Conservation (phyloP, 129 eudicot species). For the Centaurea solstitialis region DNA sequence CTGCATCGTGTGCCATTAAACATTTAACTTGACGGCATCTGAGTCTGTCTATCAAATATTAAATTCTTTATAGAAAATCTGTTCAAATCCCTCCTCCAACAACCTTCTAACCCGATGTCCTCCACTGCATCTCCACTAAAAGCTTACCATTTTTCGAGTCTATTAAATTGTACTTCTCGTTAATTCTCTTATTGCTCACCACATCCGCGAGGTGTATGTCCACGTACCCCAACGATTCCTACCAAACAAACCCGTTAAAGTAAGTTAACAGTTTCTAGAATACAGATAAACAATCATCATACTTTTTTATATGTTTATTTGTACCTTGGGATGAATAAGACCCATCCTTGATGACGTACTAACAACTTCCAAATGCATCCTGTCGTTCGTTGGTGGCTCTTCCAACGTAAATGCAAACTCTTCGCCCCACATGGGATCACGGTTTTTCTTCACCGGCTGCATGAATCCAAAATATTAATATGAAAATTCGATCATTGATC, state of each 20-base stretch:
- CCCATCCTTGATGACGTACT: slow-evolving; percentile 82
- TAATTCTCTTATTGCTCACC: slow-evolving; percentile 77
- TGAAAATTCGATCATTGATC: neutral
- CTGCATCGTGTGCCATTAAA: neutral
- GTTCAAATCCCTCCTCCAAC: neutral
- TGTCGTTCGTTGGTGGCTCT: slow-evolving; percentile 78
- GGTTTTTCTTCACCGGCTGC: slow-evolving; percentile 71
- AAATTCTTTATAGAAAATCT: slow-evolving; percentile 6
- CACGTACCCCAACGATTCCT: slow-evolving; percentile 89
- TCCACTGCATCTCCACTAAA: slow-evolving; percentile 95
- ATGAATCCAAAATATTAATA: neutral
- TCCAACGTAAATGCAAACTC: slow-evolving; percentile 78
- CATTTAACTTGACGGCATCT: neutral
- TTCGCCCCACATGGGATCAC: slow-evolving; percentile 91
- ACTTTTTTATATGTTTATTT: neutral
- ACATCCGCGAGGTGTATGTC: slow-evolving; percentile 74
- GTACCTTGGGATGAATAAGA: slow-evolving; percentile 82
- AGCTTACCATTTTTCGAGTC: slow-evolving; percentile 91
- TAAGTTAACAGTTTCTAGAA: neutral
- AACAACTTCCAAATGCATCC: slow-evolving; percentile 81
- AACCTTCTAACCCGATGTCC: slow-evolving; percentile 39
- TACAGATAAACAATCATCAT: neutral
- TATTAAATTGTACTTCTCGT: slow-evolving; percentile 75
- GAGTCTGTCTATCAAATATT: slow-evolving; percentile 7
- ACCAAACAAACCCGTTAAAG: slow-evolving; percentile 8